Base-by-base conservation (phyloP, 805 yeast species). In the Vanderwaltozyma polyspora region DNA sequence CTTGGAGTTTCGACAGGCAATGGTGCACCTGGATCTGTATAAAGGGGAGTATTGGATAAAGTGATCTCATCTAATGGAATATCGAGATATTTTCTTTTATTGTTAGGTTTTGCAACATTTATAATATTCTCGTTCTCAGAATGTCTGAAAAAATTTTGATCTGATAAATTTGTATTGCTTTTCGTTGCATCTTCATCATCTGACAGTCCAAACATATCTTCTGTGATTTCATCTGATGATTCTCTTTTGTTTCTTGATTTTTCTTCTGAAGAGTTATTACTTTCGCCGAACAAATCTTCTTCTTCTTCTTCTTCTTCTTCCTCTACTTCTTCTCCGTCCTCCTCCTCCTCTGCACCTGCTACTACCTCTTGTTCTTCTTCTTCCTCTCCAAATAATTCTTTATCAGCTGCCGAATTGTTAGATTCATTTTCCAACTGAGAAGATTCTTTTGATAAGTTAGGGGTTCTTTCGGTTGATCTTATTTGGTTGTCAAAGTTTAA, bases 21-120 rank as follows among this genome's bases (percentile, higher is more conserved):
- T 3, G 93, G 93, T 0, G 93, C 93, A 29, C 93, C 93, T 0
- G 93, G 93, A 51, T 82, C 93, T 31, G 66, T 72, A 45, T 80
- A 80, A 17, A 70, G 56, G 0, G 77, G 77, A 2, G 75, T 67
- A 3, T 64, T 55, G 6, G 67, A 62, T 10, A 72, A 46, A 8
- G 76, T 70, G 68, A 75, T 75, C 44, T 74, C 74, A 38, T 72
- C 72, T 33, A 68, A 61, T 0, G 80, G 79, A 28, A 74, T 71
- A 47, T 74, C 76, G 40, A 70, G 46, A 34, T 54, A 45, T 30
- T 55, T 54, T 25, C 60, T 44, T 32, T 54, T 53, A 26, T 34
- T 28, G 2, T 28, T 24, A 12, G 19, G 16, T n/a, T 26, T 21
- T 16, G 15, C 4, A 3, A 24, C 10, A 15, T 9, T 24, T 5